Percentiles rank a stretch among this genome's conserved stretches.
Conservation (phyloP, 768 basidiomycete genomes). For the Naematelia aurantialba region DNA sequence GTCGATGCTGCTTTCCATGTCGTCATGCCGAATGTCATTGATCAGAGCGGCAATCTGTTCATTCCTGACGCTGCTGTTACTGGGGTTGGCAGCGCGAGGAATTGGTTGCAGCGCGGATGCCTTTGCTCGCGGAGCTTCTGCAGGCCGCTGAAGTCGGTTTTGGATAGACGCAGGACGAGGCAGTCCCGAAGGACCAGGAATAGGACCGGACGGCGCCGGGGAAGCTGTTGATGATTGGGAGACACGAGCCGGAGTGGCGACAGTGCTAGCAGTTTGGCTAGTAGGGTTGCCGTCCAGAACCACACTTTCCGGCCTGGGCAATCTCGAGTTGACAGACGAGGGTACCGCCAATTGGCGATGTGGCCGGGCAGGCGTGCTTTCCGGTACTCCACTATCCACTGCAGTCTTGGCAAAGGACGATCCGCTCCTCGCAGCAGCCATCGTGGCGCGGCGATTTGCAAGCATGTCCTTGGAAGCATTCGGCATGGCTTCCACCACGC, state of each 20-base stretch:
- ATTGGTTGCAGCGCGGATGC: neutral
- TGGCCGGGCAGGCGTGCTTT: conserved; percentile 14
- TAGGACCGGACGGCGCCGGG: conserved; percentile 14
- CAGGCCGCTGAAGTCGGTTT: conserved; percentile 15
- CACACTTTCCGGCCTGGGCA: neutral
- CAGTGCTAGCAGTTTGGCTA: too few relatives aligned
- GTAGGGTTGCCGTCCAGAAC: neutral
- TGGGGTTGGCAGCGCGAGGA: conserved; percentile 1
- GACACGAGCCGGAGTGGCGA: conserved; percentile 19
- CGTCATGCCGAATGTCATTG: conserved; percentile 82
- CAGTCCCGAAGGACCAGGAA: conserved; percentile 24
- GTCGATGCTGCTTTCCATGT: conserved; percentile 80
- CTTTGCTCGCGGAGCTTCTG: conserved; percentile 19
- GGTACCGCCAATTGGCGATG: conserved; percentile 4
- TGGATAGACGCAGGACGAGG: conserved; percentile 9
- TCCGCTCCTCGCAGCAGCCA: conserved; percentile 28
- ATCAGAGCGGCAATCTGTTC: conserved; percentile 73
- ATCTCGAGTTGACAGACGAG: neutral
- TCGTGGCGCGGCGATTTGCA: conserved; percentile 38
- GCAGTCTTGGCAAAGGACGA: conserved; percentile 20
- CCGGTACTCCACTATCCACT: conserved; percentile 15
- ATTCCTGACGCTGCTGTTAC: neutral
- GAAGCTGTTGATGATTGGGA: conserved; percentile 14
- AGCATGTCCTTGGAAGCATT: conserved; percentile 41
- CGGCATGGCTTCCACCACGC: conserved; percentile 35